Percentiles rank a stretch among this genome's conserved stretches.
Conservation (phyloP, 345 rosid species). For the Gynandropsis gynandra region DNA sequence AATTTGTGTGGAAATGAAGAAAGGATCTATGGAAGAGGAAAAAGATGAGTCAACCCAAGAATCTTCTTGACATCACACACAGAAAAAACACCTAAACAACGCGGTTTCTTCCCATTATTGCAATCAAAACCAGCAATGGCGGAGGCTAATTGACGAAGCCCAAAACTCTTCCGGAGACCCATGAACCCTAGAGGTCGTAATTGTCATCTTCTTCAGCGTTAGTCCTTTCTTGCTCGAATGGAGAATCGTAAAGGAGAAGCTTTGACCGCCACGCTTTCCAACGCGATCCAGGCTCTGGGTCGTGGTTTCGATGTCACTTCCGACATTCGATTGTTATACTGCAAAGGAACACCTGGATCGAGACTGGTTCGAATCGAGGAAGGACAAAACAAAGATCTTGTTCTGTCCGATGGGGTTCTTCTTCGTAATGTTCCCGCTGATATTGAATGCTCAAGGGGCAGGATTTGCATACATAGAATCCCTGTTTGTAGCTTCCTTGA, state of each 20-base stretch:
- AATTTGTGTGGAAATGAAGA: conserved; percentile 30
- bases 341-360: conserved; percentile 89
- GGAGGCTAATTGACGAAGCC: conserved; percentile 21
- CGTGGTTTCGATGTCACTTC: conserved; percentile 94
- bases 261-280: conserved; percentile 59
- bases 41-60: conserved; percentile 32
- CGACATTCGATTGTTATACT: conserved; percentile 83
- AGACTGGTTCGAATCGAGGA: conserved; percentile 67
- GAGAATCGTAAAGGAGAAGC: conserved; percentile 42
- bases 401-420: conserved; percentile 40
- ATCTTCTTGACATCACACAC: conserved; percentile 28
- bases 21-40: conserved; percentile 25
- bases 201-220: conserved; percentile 14
- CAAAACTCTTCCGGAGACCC: conserved; percentile 3
- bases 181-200: conserved; percentile 15
- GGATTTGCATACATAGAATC: conserved; percentile 36
- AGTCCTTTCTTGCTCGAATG: conserved; percentile 12
- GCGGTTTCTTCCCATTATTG: conserved; percentile 34
- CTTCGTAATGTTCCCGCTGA: conserved; percentile 55
- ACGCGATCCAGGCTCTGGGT: conserved; percentile 91
- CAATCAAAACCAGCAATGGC: conserved; percentile 33
- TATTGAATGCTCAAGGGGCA: conserved; percentile 49
- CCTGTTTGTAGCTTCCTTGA: conserved; percentile 67
- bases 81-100: conserved; percentile 8
- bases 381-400: conserved; percentile 52